Evolutionary conservation across 1,284 basidiomycete genomes (phyloP), one percentile per base, ranked within the genome.

Genomic region (Ceratobasidium sp.): DNA sequence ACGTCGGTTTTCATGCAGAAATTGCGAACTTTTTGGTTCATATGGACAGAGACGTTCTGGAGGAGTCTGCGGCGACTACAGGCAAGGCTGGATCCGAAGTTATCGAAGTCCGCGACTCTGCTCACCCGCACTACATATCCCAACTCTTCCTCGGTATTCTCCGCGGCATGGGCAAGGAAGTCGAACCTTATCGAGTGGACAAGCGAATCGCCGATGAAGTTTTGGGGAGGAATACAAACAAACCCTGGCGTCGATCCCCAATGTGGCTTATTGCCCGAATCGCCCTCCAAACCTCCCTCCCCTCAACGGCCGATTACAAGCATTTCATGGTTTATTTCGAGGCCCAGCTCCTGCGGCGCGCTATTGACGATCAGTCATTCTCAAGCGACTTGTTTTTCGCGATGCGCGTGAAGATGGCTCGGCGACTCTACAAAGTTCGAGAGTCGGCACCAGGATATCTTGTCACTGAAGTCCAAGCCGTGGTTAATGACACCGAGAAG

Each of bases 181-280:
- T 81, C 6, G 79, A 82, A 7, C 79, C 83, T 2, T 50, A 75
- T 11, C 79, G 81, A 14, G 80, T 75, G 15, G 45, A 75, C 9
- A 88, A 87, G 77, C 81, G 84, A 14, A 82, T 86, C 6, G 81
- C 80, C 14, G 86, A 88, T 74, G 85, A 88, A 29, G 82, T 87
- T n/a, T 77, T 87, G 11, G 86, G 84, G 83, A 45, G 82, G 6
- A 69, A 80, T 41, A 79, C 83, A 0, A 65, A 74, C 36, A 79
- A 81, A 19, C 86, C 86, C 14, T 88, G 87, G 86, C 79, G 86
- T 19, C 81, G 87, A 19, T 85, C 85, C 2, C 80, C 85, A 0
- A 76, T 86, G 1, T 87, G 85, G 85, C 82, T 86, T 4, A 77
- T 86, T 22, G 79, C 87, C 45, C 84, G 85, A 9, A 83, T 88